phyloP scores from a whole-genome alignment of 176 grass and related monocot genomes.

The Oryza meridionalis region DNA sequence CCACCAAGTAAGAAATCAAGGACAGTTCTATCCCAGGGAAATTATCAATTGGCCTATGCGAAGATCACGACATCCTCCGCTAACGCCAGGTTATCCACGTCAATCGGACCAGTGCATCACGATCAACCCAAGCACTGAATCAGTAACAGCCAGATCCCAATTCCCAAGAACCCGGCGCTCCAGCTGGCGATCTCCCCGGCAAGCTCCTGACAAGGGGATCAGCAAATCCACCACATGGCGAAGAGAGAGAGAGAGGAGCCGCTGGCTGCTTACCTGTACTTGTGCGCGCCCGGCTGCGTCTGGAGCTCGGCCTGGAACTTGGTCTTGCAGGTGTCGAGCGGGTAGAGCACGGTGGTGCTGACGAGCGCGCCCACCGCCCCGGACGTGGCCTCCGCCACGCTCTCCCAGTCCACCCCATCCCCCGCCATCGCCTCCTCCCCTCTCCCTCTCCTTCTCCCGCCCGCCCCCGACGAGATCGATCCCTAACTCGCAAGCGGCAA shows the following conservation, averaged over 20 bases:
- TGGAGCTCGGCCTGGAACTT: slow-evolving; percentile 95
- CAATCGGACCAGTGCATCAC: neutral
- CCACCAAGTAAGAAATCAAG: neutral
- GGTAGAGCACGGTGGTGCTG: slow-evolving; percentile 92
- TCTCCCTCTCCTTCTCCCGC: neutral
- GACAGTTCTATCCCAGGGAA: slow-evolving; percentile 17
- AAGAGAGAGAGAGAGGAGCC: neutral
- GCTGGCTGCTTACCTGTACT: slow-evolving; percentile 71
- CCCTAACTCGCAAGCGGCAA: too few species aligned
- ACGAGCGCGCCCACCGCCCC: slow-evolving; percentile 89
- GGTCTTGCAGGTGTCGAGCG: slow-evolving; percentile 97
- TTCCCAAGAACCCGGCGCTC: neutral
- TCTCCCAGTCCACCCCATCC: slow-evolving; percentile 82
- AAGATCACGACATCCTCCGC: neutral
- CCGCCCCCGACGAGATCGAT: neutral
- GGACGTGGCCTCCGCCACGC: slow-evolving; percentile 90
- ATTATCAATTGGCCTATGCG: neutral
- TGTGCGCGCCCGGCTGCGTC: slow-evolving; percentile 58
- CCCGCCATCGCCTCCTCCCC: slow-evolving; percentile 20
- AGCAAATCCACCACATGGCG: neutral
- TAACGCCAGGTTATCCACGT: neutral
- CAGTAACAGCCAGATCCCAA: slow-evolving; percentile 24
- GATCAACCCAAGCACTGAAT: neutral
- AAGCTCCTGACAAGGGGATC: neutral
- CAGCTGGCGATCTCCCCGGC: neutral